Conservation (phyloP, 805 yeast species). For the Candida anglica region DNA sequence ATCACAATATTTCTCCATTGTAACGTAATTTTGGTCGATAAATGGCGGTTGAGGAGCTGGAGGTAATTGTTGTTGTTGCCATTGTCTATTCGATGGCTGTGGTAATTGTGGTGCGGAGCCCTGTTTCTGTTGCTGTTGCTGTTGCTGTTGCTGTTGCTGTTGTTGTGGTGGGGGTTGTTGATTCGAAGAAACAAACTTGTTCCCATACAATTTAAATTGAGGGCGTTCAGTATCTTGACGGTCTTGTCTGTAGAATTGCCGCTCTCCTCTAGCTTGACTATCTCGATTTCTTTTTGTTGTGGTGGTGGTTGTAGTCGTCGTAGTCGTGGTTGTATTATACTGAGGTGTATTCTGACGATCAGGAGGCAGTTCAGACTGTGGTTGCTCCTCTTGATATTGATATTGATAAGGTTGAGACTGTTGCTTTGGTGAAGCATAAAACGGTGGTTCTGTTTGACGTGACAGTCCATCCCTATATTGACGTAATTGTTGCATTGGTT, state of each 20-base stretch:
- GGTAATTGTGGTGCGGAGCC: slow-evolving; percentile 3
- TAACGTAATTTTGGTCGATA: slow-evolving; percentile 19
- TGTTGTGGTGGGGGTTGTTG: slow-evolving; percentile 1
- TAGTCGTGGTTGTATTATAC: slow-evolving; percentile 7
- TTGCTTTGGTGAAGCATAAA: background rate
- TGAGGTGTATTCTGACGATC: too few relatives aligned
- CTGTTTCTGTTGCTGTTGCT: slow-evolving; percentile 2
- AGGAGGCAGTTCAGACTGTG: slow-evolving; percentile 1
- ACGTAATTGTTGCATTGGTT: too few relatives aligned
- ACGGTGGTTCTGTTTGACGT: too few relatives aligned
- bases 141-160: slow-evolving; percentile 1
- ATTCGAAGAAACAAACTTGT: too few relatives aligned
- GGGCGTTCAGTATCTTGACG: too few relatives aligned
- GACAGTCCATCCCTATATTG: too few relatives aligned
- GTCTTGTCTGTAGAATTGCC: too few relatives aligned
- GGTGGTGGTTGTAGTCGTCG: slow-evolving; percentile 7
- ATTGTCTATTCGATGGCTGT: slow-evolving; percentile 3
- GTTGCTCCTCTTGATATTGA: slow-evolving; percentile 1
- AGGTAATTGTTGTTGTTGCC: slow-evolving; percentile 4
- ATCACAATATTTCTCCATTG: slow-evolving; percentile 28
- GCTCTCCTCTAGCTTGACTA: too few relatives aligned
- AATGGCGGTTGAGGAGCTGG: background rate
- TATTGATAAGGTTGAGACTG: background rate
- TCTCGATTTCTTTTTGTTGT: slow-evolving; percentile 4
- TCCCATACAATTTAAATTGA: too few relatives aligned